phyloP scores from a whole-genome alignment of 106 monocot species.

The Posidonia australis region DNA sequence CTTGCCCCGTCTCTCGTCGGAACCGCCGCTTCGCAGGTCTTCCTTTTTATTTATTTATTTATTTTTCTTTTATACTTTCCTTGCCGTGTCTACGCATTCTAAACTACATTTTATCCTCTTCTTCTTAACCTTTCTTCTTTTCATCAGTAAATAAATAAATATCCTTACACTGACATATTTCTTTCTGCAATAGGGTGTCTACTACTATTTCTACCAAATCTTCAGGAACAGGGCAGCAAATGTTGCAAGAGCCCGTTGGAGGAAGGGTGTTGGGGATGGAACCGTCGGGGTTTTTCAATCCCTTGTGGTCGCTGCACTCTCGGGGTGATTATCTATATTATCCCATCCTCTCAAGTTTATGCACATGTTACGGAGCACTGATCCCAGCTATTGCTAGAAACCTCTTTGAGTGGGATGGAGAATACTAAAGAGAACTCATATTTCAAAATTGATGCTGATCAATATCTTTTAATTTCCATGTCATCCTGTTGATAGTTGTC shows the following conservation, averaged over 20 bases:
- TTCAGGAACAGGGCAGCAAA: slow-evolving; percentile 80
- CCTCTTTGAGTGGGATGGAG: no score
- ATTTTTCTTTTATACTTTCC: no score
- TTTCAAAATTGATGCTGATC: no score
- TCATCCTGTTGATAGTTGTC: background rate
- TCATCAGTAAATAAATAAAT: no score
- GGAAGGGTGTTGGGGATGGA: slow-evolving; percentile 81
- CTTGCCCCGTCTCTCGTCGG: slow-evolving; percentile 72
- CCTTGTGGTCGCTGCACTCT: slow-evolving; percentile 70
- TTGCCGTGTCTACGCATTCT: no score
- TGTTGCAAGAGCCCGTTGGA: slow-evolving; percentile 46
- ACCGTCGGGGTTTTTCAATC: slow-evolving; percentile 88
- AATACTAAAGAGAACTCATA: no score
- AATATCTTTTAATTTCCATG: background rate
- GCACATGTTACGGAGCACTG: no score
- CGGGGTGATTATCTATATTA: slow-evolving; percentile 45
- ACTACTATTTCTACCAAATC: slow-evolving; percentile 96
- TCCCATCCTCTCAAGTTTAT: no score
- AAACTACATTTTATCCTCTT: no score
- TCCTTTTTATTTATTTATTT: no score
- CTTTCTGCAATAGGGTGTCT: slow-evolving; percentile 66
- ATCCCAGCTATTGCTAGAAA: no score
- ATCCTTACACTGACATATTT: background rate
- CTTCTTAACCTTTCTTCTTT: no score
- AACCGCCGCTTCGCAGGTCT: slow-evolving; percentile 86